Conservation (phyloP, 176 grass and related monocot species). For the Microstegium vimineum region DNA sequence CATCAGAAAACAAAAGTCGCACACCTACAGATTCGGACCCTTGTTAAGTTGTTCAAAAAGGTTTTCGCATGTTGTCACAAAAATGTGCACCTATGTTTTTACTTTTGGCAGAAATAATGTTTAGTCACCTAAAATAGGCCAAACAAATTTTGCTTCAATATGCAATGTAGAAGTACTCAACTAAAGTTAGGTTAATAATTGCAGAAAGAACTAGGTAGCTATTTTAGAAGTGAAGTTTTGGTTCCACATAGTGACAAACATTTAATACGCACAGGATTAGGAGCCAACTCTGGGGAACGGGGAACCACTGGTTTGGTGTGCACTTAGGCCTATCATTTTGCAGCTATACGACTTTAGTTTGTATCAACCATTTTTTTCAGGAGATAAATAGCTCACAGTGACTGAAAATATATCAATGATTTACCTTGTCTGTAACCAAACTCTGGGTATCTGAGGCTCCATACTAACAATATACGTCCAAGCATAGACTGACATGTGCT, state of each 20-base stretch:
- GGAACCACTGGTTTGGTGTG: neutral
- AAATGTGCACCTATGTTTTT: neutral
- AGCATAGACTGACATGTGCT: slow-evolving; percentile 73
- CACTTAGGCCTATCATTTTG: neutral
- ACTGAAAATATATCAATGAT: slow-evolving; percentile 1
- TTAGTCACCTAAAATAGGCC: neutral
- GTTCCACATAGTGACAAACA: neutral
- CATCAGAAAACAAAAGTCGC: neutral
- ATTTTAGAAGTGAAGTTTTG: neutral
- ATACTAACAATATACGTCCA: slow-evolving; percentile 79
- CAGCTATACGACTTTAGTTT: neutral
- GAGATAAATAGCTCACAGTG: slow-evolving; percentile 4
- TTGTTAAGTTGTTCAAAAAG: slow-evolving; percentile 6
- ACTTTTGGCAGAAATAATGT: slow-evolving; percentile 5
- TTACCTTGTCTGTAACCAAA: slow-evolving; percentile 94
- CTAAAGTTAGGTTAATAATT: slow-evolving; percentile 11
- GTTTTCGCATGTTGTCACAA: neutral
- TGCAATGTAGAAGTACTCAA: neutral
- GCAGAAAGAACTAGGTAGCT: neutral
- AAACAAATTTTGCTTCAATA: slow-evolving; percentile 12
- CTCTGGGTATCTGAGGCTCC: slow-evolving; percentile 94
- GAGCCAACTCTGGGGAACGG: slow-evolving; percentile 6
- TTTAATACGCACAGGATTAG: neutral
- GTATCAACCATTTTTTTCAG: neutral
- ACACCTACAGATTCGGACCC: neutral